phyloP scores from a whole-genome alignment of 2,329 filamentous ascomycete species.

The Lojkania enalia region DNA sequence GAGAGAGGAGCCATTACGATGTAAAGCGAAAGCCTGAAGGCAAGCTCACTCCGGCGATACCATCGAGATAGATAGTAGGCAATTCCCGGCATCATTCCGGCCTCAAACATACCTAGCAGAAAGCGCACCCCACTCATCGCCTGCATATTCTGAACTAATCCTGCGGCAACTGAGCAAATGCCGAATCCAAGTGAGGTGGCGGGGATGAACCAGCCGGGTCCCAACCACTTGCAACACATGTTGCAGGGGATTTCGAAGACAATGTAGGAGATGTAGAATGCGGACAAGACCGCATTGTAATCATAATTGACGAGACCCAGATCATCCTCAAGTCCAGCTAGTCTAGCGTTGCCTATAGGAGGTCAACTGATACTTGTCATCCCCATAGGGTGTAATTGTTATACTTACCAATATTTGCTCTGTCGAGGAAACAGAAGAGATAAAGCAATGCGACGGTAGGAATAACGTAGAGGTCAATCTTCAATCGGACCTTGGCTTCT shows the following conservation, averaged over 20 bases:
- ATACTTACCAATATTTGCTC: conserved; percentile 68
- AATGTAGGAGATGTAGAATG: conserved; percentile 70
- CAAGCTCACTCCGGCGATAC: conserved; percentile 70
- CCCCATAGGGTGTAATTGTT: background rate
- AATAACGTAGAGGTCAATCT: conserved; percentile 68
- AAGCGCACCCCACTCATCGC: conserved; percentile 66
- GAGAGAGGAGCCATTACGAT: conserved; percentile 72
- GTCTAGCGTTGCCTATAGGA: conserved; percentile 65
- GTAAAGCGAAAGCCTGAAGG: conserved; percentile 69
- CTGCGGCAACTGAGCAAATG: conserved; percentile 65
- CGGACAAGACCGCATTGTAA: conserved; percentile 69
- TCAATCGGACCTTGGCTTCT: conserved; percentile 61
- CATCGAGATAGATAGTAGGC: conserved; percentile 73
- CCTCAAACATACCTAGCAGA: conserved; percentile 67
- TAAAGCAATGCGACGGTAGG: conserved; percentile 69
- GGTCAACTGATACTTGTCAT: background rate
- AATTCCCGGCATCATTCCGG: conserved; percentile 73
- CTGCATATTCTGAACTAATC: conserved; percentile 62
- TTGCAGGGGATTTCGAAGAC: conserved; percentile 63
- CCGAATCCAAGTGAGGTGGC: conserved; percentile 65
- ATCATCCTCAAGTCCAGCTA: conserved; percentile 67
- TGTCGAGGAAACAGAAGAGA: conserved; percentile 74
- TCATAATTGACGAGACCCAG: conserved; percentile 64
- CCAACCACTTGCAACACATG: conserved; percentile 70
- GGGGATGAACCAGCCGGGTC: conserved; percentile 73